phyloP scores from a whole-genome alignment of 139 green algal species.

The Dunaliella sp. region DNA sequence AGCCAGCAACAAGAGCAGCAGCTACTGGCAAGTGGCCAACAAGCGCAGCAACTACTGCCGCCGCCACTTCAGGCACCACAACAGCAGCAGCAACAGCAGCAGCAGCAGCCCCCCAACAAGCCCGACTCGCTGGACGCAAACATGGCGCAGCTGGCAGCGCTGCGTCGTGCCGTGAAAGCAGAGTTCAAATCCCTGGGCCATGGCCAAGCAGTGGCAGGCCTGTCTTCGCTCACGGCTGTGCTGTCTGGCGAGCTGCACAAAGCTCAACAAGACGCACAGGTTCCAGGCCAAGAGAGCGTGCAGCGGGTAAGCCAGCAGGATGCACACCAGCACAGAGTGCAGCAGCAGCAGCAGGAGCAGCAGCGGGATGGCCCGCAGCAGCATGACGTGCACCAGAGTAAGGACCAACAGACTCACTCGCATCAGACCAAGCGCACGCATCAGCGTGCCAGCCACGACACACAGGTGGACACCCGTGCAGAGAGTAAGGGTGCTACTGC shows the following conservation, averaged over 20 bases:
- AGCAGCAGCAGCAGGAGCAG: neutral
- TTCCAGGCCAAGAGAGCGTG: too few relatives aligned
- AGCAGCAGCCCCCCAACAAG: neutral
- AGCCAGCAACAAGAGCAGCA: slow-evolving; percentile 9
- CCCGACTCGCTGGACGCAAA: slow-evolving; percentile 14
- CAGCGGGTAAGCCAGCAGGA: neutral
- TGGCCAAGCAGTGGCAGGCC: slow-evolving; percentile 25
- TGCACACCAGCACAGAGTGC: neutral
- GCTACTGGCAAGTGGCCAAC: neutral
- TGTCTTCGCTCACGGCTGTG: slow-evolving; percentile 27
- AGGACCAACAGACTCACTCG: too few relatives aligned
- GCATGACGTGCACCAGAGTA: too few relatives aligned
- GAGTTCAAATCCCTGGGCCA: slow-evolving; percentile 54
- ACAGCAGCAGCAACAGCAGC: slow-evolving; percentile 13
- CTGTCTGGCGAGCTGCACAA: slow-evolving; percentile 3
- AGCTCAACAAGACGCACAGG: neutral
- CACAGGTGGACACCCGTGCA: too few relatives aligned
- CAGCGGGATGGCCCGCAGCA: neutral
- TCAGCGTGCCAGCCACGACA: too few relatives aligned
- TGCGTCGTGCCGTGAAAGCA: slow-evolving; percentile 42
- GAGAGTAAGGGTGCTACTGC: too few relatives aligned
- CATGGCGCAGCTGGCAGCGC: slow-evolving; percentile 42
- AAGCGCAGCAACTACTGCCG: neutral
- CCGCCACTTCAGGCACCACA: neutral
- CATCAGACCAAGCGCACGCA: too few relatives aligned